These are phyloP conservation scores for Lactarius indigo DNA, from an alignment of 768 basidiomycete genomes.

Conservation along the genomic window DNA sequence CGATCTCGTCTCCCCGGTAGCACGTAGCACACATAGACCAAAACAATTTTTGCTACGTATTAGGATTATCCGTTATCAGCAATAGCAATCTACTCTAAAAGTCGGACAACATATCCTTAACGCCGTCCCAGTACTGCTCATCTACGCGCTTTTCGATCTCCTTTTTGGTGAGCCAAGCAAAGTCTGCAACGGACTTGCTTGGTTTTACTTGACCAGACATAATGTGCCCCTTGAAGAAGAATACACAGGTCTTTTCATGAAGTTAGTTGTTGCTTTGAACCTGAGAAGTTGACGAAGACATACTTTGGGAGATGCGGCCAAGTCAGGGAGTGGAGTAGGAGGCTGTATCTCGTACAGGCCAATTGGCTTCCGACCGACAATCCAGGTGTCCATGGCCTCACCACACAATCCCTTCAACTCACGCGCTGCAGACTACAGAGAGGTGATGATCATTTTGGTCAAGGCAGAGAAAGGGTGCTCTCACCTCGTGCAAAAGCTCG, in stretches of 20 bases:
- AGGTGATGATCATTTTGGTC: neutral
- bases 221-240: constrained; percentile 94
- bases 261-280: neutral
- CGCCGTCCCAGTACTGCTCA: constrained; percentile 65
- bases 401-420: constrained; percentile 73
- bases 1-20: constrained; percentile 45
- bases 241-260: constrained; percentile 56
- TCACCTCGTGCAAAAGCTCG: constrained; percentile 76
- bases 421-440: constrained; percentile 64
- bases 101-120: constrained; percentile 82
- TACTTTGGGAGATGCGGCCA: constrained; percentile 22
- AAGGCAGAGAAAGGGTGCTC: constrained; percentile 17
- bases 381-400: constrained; percentile 85
- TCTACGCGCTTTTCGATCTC: constrained; percentile 77
- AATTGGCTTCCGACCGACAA: constrained; percentile 86
- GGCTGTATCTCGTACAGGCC: constrained; percentile 60
- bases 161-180: constrained; percentile 93
- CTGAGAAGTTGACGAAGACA: neutral
- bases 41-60: constrained; percentile 1
- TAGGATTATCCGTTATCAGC: constrained; percentile 7
- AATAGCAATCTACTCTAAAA: constrained; percentile 29
- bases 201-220: constrained; percentile 81
- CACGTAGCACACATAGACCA: neutral
- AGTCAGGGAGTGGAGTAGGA: constrained; percentile 27
- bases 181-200: constrained; percentile 56